These are phyloP conservation scores for Bipolaris sorokiniana DNA, from an alignment of 2,329 filamentous ascomycete genomes.

Conservation along the genomic window DNA sequence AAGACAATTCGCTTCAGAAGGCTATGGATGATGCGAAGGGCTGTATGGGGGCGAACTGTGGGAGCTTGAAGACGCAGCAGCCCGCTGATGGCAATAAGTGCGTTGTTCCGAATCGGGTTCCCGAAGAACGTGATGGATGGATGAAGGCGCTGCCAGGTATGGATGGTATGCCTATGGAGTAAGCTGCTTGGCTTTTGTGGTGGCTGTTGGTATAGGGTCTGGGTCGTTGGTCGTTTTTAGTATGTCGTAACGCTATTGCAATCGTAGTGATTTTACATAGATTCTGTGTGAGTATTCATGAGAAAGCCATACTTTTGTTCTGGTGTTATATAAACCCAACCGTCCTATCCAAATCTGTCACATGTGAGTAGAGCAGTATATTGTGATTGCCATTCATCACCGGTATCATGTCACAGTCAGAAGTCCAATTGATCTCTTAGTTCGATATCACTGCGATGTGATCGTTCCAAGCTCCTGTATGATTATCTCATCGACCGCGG, in stretches of 20 bases:
- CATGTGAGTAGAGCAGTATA: too few species aligned
- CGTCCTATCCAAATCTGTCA: too few species aligned
- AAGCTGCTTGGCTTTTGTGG: neutral
- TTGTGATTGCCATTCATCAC: too few species aligned
- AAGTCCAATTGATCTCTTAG: too few species aligned
- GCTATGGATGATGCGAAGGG: conserved; percentile 39
- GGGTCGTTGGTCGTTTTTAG: too few species aligned
- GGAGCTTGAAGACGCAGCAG: conserved; percentile 34
- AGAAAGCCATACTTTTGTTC: too few species aligned
- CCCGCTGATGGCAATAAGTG: conserved; percentile 30
- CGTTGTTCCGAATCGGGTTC: conserved; percentile 29
- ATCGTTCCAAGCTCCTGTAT: neutral
- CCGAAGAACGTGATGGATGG: conserved; percentile 36
- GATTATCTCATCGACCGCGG: neutral
- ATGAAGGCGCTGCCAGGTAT: conserved; percentile 28
- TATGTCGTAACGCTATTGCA: too few species aligned
- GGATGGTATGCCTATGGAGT: conserved; percentile 18
- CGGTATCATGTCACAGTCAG: too few species aligned
- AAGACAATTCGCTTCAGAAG: conserved; percentile 38
- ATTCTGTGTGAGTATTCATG: too few species aligned
- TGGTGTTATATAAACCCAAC: too few species aligned
- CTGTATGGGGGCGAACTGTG: conserved; percentile 39
- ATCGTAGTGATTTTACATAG: too few species aligned
- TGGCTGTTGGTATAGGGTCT: neutral
- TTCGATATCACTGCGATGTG: neutral